A percentile compares a stretch with the other conserved stretches of the same genome.
Conservation (phyloP, 352 stramenopile genomes). For the Phytophthora pseudosyringae region DNA sequence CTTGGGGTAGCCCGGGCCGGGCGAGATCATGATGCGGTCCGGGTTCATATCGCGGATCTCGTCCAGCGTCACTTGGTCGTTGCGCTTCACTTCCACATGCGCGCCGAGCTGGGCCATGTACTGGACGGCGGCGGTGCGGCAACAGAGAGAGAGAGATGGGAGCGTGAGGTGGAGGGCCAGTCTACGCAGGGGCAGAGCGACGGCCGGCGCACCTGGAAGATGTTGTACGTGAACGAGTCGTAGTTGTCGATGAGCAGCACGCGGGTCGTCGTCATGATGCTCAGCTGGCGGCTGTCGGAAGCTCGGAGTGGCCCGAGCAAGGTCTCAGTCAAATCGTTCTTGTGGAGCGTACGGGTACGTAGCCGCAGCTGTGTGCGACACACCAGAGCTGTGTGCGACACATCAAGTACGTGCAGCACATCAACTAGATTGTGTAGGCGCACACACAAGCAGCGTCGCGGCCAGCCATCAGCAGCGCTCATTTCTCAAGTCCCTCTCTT, state of each 20-base stretch:
- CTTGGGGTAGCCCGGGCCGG: slow-evolving; percentile 80
- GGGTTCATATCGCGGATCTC: slow-evolving; percentile 77
- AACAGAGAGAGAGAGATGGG: background rate
- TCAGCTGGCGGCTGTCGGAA: background rate
- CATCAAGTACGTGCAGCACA: background rate
- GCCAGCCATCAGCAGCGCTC: slow-evolving; percentile 18
- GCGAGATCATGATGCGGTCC: slow-evolving; percentile 90
- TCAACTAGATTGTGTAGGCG: background rate
- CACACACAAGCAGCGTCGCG: slow-evolving; percentile 5
- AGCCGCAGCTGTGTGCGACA: no score
- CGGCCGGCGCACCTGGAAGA: slow-evolving; percentile 68
- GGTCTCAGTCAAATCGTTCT: slow-evolving; percentile 7
- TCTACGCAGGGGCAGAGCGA: background rate
- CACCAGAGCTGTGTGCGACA: background rate
- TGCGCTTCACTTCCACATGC: slow-evolving; percentile 80
- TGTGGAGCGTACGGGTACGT: slow-evolving; percentile 5
- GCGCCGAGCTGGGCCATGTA: slow-evolving; percentile 89
- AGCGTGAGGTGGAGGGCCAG: slow-evolving; percentile 2
- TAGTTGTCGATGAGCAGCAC: slow-evolving; percentile 92
- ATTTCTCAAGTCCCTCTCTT: slow-evolving; percentile 29
- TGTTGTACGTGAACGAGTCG: slow-evolving; percentile 93
- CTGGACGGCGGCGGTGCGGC: slow-evolving; percentile 26
- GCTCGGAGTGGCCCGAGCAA: slow-evolving; percentile 2
- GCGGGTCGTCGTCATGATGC: slow-evolving; percentile 59
- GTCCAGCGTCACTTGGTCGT: slow-evolving; percentile 86